These are phyloP conservation scores for Nemania sp. DNA, from an alignment of 2,329 filamentous ascomycete genomes.

Conservation along the genomic window DNA sequence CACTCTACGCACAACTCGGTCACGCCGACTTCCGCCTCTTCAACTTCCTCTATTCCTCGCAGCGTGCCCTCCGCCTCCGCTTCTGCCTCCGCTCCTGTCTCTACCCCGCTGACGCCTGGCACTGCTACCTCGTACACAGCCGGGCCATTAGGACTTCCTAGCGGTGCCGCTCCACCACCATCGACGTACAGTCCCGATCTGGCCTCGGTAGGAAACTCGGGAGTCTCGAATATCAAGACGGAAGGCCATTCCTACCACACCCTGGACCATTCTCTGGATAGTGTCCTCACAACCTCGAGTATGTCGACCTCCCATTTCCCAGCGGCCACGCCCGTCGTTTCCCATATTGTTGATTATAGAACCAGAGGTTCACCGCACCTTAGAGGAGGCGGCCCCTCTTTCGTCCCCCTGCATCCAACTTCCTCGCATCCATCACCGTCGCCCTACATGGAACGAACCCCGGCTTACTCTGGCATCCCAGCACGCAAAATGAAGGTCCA, in stretches of 20 bases:
- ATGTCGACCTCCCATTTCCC: constrained; percentile 43
- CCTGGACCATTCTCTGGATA: constrained; percentile 70
- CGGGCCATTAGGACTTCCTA: constrained; percentile 37
- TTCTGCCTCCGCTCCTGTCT: constrained; percentile 11
- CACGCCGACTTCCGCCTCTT: constrained; percentile 35
- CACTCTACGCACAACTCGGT: constrained; percentile 67
- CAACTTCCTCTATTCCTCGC: constrained; percentile 37
- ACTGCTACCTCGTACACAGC: constrained; percentile 36
- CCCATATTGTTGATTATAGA: constrained; percentile 35
- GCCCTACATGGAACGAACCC: constrained; percentile 38
- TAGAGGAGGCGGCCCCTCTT: constrained; percentile 56
- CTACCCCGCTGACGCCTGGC: constrained; percentile 29
- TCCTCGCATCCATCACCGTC: constrained; percentile 35
- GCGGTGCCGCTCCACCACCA: constrained; percentile 33
- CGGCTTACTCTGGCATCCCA: constrained; percentile 52
- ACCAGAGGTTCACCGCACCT: constrained; percentile 50
- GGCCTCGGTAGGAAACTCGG: constrained; percentile 41
- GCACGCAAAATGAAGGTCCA: constrained; percentile 72
- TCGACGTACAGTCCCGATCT: constrained; percentile 40
- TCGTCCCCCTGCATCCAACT: constrained; percentile 42
- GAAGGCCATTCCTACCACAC: constrained; percentile 61
- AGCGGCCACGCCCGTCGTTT: constrained; percentile 35
- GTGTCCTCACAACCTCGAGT: constrained; percentile 43
- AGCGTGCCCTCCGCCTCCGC: constrained; percentile 33
- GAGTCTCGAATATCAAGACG: constrained; percentile 42